Evolutionary conservation across 1,284 basidiomycete species (phyloP).

Genomic region (Ceratobasidium sp.): DNA sequence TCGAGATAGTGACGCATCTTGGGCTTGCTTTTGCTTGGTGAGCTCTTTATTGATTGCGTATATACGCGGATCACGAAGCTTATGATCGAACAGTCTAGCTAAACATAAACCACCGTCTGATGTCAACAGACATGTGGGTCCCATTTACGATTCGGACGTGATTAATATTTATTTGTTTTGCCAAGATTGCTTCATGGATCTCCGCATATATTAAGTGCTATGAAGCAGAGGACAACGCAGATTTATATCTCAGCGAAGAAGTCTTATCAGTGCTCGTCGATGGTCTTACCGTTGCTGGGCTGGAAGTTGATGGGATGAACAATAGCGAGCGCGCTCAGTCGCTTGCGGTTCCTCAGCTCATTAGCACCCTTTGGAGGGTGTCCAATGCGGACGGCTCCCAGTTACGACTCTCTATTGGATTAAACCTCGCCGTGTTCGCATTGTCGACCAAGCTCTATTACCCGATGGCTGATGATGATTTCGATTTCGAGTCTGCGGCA

Average conservation of each 20-base stretch:
- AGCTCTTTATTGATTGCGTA: neutral
- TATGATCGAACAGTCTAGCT: constrained; percentile 9
- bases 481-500: constrained; percentile 1
- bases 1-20: neutral
- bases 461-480: neutral
- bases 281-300: constrained; percentile 16
- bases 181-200: constrained; percentile 11
- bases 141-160: neutral
- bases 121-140: neutral
- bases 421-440: constrained; percentile 20
- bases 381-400: neutral
- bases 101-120: neutral
- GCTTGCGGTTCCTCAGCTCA: constrained; percentile 7
- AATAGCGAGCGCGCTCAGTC: neutral
- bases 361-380: constrained; percentile 17
- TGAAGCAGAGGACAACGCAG: neutral
- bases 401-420: constrained; percentile 18
- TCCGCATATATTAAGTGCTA: constrained; percentile 1
- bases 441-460: neutral
- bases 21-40: constrained; percentile 28
- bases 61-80: neutral
- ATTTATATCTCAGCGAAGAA: constrained; percentile 6
- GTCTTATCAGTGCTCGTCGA: neutral
- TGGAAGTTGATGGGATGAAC: neutral
- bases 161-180: no score